Percentiles rank a stretch among this genome's conserved stretches.
These are phyloP conservation scores for Didymella glomerata DNA, from an alignment of 2,329 filamentous ascomycete species.

Conservation along the genomic window DNA sequence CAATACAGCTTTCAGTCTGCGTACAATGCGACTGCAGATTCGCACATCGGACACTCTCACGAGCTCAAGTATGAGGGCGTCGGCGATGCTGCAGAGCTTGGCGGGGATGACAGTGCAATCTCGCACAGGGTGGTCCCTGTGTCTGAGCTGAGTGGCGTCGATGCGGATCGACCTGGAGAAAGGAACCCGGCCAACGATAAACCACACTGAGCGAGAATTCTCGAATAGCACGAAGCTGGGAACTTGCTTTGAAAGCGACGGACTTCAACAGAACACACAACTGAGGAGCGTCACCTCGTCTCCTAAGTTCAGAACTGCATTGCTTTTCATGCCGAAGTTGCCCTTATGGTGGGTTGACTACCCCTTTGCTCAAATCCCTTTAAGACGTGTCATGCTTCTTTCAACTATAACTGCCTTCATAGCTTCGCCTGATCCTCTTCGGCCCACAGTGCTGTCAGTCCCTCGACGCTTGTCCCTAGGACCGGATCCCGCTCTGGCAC, in stretches of 20 bases:
- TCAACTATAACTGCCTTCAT: background rate
- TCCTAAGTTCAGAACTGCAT: no score
- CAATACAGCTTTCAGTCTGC: constrained; percentile 26
- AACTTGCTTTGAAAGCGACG: background rate
- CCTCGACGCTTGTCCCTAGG: constrained; percentile 45
- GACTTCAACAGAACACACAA: background rate
- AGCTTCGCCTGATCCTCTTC: background rate
- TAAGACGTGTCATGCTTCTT: background rate
- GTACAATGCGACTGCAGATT: constrained; percentile 20
- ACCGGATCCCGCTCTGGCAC: constrained; percentile 60
- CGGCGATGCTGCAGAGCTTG: constrained; percentile 10
- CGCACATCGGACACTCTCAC: constrained; percentile 15
- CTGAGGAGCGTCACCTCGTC: no score
- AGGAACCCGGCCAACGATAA: background rate
- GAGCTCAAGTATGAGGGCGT: background rate
- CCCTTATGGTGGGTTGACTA: background rate
- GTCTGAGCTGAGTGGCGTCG: background rate
- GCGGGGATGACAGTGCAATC: background rate
- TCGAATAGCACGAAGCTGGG: background rate
- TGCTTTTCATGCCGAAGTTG: no score
- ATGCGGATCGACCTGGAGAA: background rate
- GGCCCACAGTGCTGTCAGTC: constrained; percentile 6
- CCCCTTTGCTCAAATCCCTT: background rate
- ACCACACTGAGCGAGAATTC: background rate
- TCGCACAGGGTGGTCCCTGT: background rate